Conservation (phyloP, 495 filamentous ascomycete species). For the Astrothelium subdiscretum region DNA sequence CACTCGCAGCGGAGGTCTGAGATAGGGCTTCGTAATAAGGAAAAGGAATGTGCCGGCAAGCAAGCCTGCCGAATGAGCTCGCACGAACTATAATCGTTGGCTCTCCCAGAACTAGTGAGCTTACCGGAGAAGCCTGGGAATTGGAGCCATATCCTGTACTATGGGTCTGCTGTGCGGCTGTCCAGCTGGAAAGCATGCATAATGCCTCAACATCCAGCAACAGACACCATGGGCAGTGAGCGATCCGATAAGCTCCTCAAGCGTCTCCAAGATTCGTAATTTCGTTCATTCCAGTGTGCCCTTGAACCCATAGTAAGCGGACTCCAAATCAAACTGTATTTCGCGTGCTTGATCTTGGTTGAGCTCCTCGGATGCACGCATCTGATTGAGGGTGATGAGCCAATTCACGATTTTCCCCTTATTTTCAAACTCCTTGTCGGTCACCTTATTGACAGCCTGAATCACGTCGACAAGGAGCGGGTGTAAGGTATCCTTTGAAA, state of each 20-base stretch:
- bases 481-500: constrained; percentile 91
- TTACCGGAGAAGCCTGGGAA: too few relatives aligned
- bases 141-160: too few relatives aligned
- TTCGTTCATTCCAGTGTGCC: constrained; percentile 38
- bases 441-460: constrained; percentile 91
- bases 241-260: neutral
- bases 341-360: constrained; percentile 78
- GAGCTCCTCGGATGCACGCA: constrained; percentile 88
- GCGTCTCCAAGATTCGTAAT: neutral
- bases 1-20: too few relatives aligned
- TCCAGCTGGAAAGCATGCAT: too few relatives aligned
- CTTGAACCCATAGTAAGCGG: constrained; percentile 88
- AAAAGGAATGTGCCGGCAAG: too few relatives aligned
- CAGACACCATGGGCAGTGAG: neutral
- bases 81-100: too few relatives aligned
- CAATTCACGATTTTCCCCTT: constrained; percentile 96
- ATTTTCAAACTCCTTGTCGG: constrained; percentile 82
- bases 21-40: too few relatives aligned
- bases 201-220: too few relatives aligned
- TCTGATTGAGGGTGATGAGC: constrained; percentile 93
- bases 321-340: constrained; percentile 77
- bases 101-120: too few relatives aligned
- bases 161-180: too few relatives aligned
- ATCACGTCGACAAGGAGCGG: constrained; percentile 90
- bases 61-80: too few relatives aligned